Percentiles rank a stretch among this genome's conserved stretches.
Conservation (phyloP, 306 rosid genomes). For the Malus sylvestris region DNA sequence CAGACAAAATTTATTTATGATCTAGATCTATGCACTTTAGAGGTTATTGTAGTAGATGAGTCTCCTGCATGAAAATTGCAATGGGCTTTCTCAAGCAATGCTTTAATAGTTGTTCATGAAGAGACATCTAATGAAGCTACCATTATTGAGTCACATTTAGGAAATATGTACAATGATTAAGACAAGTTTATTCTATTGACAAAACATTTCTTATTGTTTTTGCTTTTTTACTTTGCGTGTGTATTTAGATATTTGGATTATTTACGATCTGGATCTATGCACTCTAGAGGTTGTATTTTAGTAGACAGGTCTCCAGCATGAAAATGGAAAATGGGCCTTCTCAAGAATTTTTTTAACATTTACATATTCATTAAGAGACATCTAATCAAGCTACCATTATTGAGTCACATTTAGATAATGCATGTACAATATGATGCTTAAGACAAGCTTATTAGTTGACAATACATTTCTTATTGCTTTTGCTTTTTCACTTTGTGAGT, state of each 20-base stretch:
- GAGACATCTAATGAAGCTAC: not conserved
- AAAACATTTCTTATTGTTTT: not conserved
- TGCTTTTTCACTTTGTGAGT: not conserved
- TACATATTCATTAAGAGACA: no score
- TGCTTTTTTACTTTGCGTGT: not conserved
- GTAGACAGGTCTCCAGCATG: no score
- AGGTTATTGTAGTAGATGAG: not conserved
- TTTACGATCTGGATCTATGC: not conserved
- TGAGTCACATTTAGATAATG: no score
- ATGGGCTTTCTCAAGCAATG: not conserved
- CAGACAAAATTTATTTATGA: not conserved
- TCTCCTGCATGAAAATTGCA: not conserved
- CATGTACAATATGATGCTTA: no score
- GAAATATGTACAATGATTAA: not conserved
- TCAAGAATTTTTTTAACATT: no score
- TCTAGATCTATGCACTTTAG: not conserved
- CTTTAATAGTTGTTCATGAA: not conserved
- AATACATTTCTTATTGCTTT: not conserved
- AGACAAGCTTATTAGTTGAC: no score
- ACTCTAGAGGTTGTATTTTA: no score
- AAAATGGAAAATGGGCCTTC: no score
- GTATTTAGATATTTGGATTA: no score
- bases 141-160: not conserved
- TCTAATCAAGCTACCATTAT: no score
- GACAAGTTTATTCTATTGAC: not conserved